Evolutionary conservation across 2,329 filamentous ascomycete species (phyloP).

Genomic region (Fusarium sp.): DNA sequence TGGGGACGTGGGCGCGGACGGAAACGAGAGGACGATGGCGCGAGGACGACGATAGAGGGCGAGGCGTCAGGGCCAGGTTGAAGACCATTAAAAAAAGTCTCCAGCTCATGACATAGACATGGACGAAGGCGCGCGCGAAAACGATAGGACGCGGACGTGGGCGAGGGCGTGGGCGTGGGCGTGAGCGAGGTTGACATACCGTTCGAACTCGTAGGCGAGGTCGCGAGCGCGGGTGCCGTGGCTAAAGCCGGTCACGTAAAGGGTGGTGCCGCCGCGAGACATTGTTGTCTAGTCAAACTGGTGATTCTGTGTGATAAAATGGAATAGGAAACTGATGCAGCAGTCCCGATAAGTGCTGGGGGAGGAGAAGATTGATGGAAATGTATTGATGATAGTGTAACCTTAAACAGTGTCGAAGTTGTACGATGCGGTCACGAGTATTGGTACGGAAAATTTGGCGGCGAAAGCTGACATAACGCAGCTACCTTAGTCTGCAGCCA

Average conservation of each 20-base stretch:
- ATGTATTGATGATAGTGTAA: constrained; percentile 32
- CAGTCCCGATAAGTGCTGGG: constrained; percentile 41
- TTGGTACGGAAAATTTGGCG: constrained; percentile 44
- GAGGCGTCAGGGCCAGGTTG: constrained; percentile 43
- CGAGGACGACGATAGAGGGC: constrained; percentile 46
- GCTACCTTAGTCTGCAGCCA: neutral
- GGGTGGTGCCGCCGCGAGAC: constrained; percentile 93
- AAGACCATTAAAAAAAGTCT: constrained; percentile 41
- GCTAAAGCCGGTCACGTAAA: constrained; percentile 99
- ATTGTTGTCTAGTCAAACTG: constrained; percentile 61
- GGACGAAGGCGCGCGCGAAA: constrained; percentile 44
- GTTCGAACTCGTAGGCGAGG: constrained; percentile 99
- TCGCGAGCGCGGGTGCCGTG: constrained; percentile 98
- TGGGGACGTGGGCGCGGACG: constrained; percentile 46
- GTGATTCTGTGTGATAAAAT: constrained; percentile 10
- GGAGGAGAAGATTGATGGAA: constrained; percentile 36
- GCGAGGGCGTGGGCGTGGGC: constrained; percentile 55
- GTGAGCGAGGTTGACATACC: constrained; percentile 81
- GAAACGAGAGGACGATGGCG: constrained; percentile 46
- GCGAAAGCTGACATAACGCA: constrained; percentile 43
- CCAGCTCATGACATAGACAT: constrained; percentile 38
- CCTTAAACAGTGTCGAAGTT: constrained; percentile 33
- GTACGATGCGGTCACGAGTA: constrained; percentile 39
- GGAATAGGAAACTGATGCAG: constrained; percentile 40
- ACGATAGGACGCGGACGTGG: constrained; percentile 52